A percentile compares a stretch with the other conserved stretches of the same genome.
Evolutionary conservation across 2,329 filamentous ascomycete genomes (phyloP).

Genomic region (Arthrocladium fulminans): DNA sequence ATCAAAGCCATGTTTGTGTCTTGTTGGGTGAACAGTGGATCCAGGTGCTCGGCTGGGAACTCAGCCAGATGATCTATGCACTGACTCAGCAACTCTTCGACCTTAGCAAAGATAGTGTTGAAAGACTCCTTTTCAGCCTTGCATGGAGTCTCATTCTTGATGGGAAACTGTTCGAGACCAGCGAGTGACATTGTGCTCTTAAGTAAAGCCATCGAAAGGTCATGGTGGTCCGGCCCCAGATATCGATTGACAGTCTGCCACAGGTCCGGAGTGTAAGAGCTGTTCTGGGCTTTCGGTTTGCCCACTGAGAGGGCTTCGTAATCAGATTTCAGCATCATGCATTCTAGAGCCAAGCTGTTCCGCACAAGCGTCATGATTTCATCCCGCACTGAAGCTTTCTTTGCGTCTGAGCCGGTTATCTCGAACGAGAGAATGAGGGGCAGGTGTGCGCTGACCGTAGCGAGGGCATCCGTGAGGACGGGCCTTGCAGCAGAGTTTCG

Average conservation of each 20-base stretch:
- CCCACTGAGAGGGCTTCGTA: constrained; percentile 51
- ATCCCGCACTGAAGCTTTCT: constrained; percentile 43
- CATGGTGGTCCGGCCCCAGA: constrained; percentile 57
- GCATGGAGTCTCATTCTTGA: constrained; percentile 32
- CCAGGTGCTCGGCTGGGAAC: constrained; percentile 61
- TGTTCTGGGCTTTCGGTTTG: constrained; percentile 21
- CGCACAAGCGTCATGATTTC: constrained; percentile 54
- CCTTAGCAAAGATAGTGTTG: constrained; percentile 60
- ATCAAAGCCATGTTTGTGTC: constrained; percentile 66
- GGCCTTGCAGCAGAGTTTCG: constrained; percentile 39
- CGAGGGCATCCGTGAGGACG: constrained; percentile 41
- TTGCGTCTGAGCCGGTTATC: constrained; percentile 35
- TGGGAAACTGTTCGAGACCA: constrained; percentile 64
- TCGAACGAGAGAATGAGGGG: constrained; percentile 49
- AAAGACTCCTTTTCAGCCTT: constrained; percentile 58
- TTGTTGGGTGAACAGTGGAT: constrained; percentile 58
- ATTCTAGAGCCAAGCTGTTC: constrained; percentile 60
- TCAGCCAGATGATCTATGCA: constrained; percentile 72
- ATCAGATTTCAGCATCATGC: constrained; percentile 60
- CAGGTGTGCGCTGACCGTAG: constrained; percentile 39
- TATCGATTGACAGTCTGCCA: constrained; percentile 69
- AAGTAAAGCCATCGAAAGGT: constrained; percentile 66
- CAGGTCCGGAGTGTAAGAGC: constrained; percentile 62
- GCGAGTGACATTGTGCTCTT: constrained; percentile 62
- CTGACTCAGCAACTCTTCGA: constrained; percentile 57